Evolutionary conservation across 2,329 filamentous ascomycete species (phyloP).

Genomic region (Pseudonectria foliicola): DNA sequence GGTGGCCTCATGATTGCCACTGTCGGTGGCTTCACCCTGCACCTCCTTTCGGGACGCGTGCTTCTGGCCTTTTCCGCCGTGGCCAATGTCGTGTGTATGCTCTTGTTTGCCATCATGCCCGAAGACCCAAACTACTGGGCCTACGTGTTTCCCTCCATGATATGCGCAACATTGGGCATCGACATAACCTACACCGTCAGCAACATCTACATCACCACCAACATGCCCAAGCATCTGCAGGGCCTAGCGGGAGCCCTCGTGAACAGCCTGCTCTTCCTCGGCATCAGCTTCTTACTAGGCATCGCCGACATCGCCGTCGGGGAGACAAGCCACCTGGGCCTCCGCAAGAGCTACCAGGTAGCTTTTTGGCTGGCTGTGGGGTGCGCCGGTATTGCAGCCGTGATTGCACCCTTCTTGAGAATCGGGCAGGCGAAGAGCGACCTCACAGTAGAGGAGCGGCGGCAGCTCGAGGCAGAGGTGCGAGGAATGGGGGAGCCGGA

Average conservation of each 20-base stretch:
- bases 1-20: constrained; percentile 52
- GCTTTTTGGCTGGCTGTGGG: constrained; percentile 21
- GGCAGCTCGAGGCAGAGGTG: constrained; percentile 13
- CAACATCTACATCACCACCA: constrained; percentile 62
- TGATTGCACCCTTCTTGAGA: constrained; percentile 15
- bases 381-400: constrained; percentile 12
- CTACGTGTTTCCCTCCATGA: constrained; percentile 54
- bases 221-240: constrained; percentile 49
- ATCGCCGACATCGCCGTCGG: constrained; percentile 53
- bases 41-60: constrained; percentile 45
- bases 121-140: constrained; percentile 52
- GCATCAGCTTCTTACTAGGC: constrained; percentile 56
- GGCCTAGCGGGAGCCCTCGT: constrained; percentile 59
- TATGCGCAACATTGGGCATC: constrained; percentile 55
- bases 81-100: constrained; percentile 41
- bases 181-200: constrained; percentile 60
- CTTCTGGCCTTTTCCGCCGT: constrained; percentile 46
- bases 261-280: constrained; percentile 55
- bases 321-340: constrained; percentile 29
- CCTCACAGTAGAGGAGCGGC: constrained; percentile 18
- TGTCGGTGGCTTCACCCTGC: constrained; percentile 47
- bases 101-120: constrained; percentile 52
- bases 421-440: constrained; percentile 22
- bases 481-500: constrained; percentile 5
- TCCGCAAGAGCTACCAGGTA: constrained; percentile 23